Evolutionary conservation across 1,284 basidiomycete species (phyloP), one percentile per base, ranked within the genome.

Genomic region (Trametes versicolor): DNA sequence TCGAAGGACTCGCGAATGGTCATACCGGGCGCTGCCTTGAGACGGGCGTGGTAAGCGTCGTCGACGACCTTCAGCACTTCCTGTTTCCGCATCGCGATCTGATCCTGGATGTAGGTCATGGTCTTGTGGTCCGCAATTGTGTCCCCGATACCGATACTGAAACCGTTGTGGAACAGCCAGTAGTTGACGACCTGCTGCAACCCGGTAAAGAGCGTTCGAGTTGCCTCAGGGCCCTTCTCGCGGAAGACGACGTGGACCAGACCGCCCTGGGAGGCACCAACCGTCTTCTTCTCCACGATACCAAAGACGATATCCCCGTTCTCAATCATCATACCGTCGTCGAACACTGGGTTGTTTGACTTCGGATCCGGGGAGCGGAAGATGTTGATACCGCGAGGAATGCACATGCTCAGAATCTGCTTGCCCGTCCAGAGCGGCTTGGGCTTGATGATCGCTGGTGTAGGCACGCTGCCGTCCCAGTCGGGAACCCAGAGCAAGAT

Each of bases 1-100:
- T 99, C 97, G 81, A 99, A 97, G 1, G 97, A 98, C 81, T 99
- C 98, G 76, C 97, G 95, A 70, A 99, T 95, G 6, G 97, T 99
- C 98, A 99, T 99, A 80, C 98, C 98, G 0, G 97, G 96, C 73
- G 88, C 85, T 19, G 95, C 87, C 76, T 96, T 96, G 71, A 98
- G 85, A 48, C 87, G 84, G 79, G 97, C 96, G 66, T 91, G 88
- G 64, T 90, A 89, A 2, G 96, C 95, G 63, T 92, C 86, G 0
- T 89, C 84, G 71, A 97, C 93, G 70, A 95, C 86, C 49, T 83
- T 76, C 19, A 82, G 77, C 23, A 97, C 96, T 37, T 90, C 86
- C 43, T 83, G 78, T 82, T 99, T 99, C 68, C 92, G 92, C 65
- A 90, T 85, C 10, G 88, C 85, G 69, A 99, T 97, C 60, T 91